Evolutionary conservation across 2,329 filamentous ascomycete species (phyloP), one percentile per base, ranked within the genome.

Genomic region (Hortaea sp.): DNA sequence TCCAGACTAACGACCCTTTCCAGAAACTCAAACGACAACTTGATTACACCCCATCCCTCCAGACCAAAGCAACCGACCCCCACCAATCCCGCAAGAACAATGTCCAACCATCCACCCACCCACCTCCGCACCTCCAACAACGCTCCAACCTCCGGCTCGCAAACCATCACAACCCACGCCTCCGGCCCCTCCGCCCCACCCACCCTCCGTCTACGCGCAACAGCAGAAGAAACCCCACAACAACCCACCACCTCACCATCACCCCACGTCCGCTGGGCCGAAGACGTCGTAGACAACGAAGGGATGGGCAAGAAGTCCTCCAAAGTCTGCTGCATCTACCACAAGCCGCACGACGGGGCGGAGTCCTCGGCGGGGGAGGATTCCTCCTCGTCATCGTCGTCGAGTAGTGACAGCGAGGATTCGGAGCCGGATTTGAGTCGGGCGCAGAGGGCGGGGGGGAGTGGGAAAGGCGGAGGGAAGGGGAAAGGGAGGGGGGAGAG

Each of bases 321-420:
- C 12, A 98, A 98, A 79, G 92, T 97, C n/a, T 98, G 92, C 76
- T 98, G 92, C 66, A 98, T 98, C 66, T 98, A 95, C 69, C 90
- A 95, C 70, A 85, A 85, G 50, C 82, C 88, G 5, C 85, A 84
- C 55, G 78, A 75, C 7, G 81, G 88, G 4, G 88, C 85, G 63
- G 90, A 97, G 65, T 9, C 9, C 2, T 92, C 85, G 30, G 88
- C 83, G 54, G 79, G 81, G 54, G 71, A 71, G 43, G 79, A 77
- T 3, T 78, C 73, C 0, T 76, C 73, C 10, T 75, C 73, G 20
- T 72, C 67, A 6, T 72, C 74, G 30, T 63, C 59, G 27, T 67
- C 67, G 37, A 77, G 74, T 1, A 35, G 32, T 35, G 32, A n/a
- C 7, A 20, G 20, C 20, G 20, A 20, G 20, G 78, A 81, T 49